A percentile compares a stretch with the other conserved stretches of the same genome.
phyloP scores from a whole-genome alignment of 306 rosid species.

The Prunus mira region DNA sequence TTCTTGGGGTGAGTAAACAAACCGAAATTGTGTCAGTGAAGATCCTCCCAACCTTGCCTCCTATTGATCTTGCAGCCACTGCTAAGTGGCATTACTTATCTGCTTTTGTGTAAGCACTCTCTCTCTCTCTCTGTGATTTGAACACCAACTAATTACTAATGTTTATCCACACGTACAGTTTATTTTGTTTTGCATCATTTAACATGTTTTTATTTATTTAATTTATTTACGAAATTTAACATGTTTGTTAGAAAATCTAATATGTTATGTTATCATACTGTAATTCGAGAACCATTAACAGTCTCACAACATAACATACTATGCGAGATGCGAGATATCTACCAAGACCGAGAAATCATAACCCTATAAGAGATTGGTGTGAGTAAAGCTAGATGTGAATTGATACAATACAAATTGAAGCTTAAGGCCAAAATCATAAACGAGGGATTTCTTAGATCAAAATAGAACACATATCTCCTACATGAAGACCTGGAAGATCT shows the following conservation, averaged over 20 bases:
- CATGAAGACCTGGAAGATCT: background rate
- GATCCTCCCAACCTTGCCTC: slow-evolving; percentile 34
- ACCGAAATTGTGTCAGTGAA: slow-evolving; percentile 37
- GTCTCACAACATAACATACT: background rate
- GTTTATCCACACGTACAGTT: too few species aligned
- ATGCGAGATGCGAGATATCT: background rate
- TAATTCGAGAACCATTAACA: background rate
- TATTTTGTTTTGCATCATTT: too few species aligned
- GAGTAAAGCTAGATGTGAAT: background rate
- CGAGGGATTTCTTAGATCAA: background rate
- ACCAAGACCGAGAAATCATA: background rate
- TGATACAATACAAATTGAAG: background rate
- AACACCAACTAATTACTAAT: background rate
- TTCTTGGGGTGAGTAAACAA: slow-evolving; percentile 49
- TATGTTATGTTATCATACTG: background rate
- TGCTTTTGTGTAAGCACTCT: slow-evolving; percentile 53
- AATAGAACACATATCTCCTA: background rate
- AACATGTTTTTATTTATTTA: background rate
- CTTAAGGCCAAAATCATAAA: background rate
- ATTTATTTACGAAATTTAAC: too few species aligned
- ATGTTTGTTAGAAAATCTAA: too few species aligned
- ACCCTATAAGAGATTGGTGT: background rate
- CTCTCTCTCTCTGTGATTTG: background rate
- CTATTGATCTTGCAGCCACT: slow-evolving; percentile 43
- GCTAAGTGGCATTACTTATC: slow-evolving; percentile 75